A percentile compares a stretch with the other conserved stretches of the same genome.
phyloP scores from a whole-genome alignment of 108 stramenopile species.

The Fistulifera pelliculosa region DNA sequence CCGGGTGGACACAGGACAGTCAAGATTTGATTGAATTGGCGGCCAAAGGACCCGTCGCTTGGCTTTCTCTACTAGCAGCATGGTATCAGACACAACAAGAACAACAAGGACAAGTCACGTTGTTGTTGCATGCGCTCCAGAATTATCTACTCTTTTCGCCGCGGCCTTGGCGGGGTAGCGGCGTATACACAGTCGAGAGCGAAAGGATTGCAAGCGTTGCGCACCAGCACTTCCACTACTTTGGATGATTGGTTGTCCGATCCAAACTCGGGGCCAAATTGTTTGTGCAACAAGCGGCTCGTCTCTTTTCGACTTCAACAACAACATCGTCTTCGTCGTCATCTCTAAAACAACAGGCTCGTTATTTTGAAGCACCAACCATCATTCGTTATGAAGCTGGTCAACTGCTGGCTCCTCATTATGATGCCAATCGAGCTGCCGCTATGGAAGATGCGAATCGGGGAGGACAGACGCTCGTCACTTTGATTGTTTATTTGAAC shows the following conservation, averaged over 20 bases:
- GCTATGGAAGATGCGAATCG: slow-evolving; percentile 64
- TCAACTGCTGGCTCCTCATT: slow-evolving; percentile 67
- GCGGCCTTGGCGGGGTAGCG: slow-evolving; percentile 32
- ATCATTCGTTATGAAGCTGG: slow-evolving; percentile 64
- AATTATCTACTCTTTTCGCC: slow-evolving; percentile 47
- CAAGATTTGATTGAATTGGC: slow-evolving; percentile 59
- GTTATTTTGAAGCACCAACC: slow-evolving; percentile 65
- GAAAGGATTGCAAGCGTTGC: slow-evolving; percentile 39
- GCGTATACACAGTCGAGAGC: slow-evolving; percentile 39
- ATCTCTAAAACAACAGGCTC: slow-evolving; percentile 20
- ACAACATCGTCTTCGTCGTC: neutral
- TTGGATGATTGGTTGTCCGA: slow-evolving; percentile 42
- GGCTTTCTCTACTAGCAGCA: slow-evolving; percentile 45
- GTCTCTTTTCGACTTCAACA: slow-evolving; percentile 37
- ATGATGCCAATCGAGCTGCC: slow-evolving; percentile 68
- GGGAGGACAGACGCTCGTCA: slow-evolving; percentile 73
- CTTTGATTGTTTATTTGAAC: slow-evolving; percentile 71
- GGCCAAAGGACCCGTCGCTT: slow-evolving; percentile 64
- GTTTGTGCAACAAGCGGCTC: slow-evolving; percentile 45
- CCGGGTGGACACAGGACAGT: slow-evolving; percentile 66
- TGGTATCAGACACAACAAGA: slow-evolving; percentile 39
- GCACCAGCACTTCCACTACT: slow-evolving; percentile 67
- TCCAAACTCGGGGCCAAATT: slow-evolving; percentile 23
- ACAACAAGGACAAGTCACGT: slow-evolving; percentile 17
- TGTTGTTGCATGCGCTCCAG: slow-evolving; percentile 48